A percentile compares a stretch with the other conserved stretches of the same genome.
phyloP scores from a whole-genome alignment of 495 filamentous ascomycete species.

The Lasiosphaeriaceae sp. region DNA sequence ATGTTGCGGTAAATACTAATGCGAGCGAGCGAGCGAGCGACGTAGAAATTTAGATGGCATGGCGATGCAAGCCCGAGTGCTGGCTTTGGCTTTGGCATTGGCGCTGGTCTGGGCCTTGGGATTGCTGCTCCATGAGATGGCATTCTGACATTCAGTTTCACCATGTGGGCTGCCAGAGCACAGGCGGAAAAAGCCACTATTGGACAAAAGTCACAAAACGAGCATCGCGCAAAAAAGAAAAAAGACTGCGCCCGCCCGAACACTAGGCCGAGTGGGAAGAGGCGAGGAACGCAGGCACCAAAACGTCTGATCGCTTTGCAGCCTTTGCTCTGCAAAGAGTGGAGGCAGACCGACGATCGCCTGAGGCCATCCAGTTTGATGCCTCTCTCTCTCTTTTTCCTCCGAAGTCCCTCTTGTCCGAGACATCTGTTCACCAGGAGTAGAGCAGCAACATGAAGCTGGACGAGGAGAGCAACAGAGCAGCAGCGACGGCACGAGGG shows the following conservation, averaged over 20 bases:
- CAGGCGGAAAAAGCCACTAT: not conserved
- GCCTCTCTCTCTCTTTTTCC: not conserved
- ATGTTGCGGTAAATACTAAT: constrained; percentile 12
- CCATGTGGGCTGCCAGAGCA: not conserved
- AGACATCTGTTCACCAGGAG: too few relatives aligned
- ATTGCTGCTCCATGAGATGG: not conserved
- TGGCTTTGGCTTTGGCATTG: not conserved
- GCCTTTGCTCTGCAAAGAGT: not conserved
- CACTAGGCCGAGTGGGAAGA: not conserved
- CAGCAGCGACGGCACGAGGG: too few relatives aligned
- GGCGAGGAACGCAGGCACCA: constrained; percentile 18
- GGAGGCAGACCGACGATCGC: not conserved
- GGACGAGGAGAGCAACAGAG: too few relatives aligned
- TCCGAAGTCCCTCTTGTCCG: too few relatives aligned
- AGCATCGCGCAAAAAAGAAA: not conserved
- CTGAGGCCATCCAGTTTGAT: constrained; percentile 1
- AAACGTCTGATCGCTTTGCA: constrained; percentile 8
- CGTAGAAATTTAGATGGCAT: constrained; percentile 1
- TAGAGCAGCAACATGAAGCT: too few relatives aligned
- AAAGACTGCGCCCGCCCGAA: not conserved
- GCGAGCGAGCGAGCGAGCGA: constrained; percentile 8
- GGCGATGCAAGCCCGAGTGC: not conserved
- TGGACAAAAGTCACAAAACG: not conserved
- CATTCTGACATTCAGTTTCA: constrained; percentile 12
- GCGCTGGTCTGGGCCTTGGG: not conserved